Base-by-base conservation (phyloP, 257 asterid species). In the Gentiana macrophylla region DNA sequence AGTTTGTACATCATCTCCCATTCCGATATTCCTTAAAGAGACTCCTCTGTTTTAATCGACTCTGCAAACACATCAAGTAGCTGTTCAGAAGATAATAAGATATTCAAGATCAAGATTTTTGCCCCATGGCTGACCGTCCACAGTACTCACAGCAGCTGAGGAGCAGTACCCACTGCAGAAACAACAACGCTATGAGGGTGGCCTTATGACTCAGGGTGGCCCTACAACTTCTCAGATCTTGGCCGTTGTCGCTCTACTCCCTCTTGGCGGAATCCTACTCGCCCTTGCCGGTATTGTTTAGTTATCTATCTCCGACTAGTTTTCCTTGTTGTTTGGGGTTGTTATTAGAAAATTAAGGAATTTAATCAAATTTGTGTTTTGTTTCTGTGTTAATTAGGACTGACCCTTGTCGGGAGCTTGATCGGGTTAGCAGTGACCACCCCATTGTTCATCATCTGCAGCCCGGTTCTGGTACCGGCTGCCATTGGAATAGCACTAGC, bases 201-300 rank as follows among this genome's bases (percentile, higher is more conserved):
- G 80, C 33, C 59, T 38, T 45, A 79, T 72, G 59, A 9, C 57
- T 12, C 79, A 71, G 6, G 70, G 61, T 5, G 88, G 90, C 56
- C 94, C 95, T 4, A 36, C 95, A 44, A 70, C 94, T 36, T 37
- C 41, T 67, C 82, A 80, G 49, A 49, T 86, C 5, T 66, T 86
- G 15, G 95, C 95, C 54, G 64, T 81, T 12, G 52, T 86, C 54
- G 74, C 90, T 1, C 86, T 86, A 57, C 72, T 86, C 44, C 94
- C 94, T 8, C 58, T 86, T 54, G 72, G 80, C 43, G 94, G 81
- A 32, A 72, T 80, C 12, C 86, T 83, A 52, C 86, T 83, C 24
- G 73, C 62, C 34, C 74, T 86, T 11, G 90, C 95, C 6, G 94
- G 81, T 0, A 41, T 38, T 38, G 44, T 38, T 38, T 38, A 7